Base-by-base conservation (phyloP, 2,329 filamentous ascomycete genomes). In the Coniochaeta sp. region DNA sequence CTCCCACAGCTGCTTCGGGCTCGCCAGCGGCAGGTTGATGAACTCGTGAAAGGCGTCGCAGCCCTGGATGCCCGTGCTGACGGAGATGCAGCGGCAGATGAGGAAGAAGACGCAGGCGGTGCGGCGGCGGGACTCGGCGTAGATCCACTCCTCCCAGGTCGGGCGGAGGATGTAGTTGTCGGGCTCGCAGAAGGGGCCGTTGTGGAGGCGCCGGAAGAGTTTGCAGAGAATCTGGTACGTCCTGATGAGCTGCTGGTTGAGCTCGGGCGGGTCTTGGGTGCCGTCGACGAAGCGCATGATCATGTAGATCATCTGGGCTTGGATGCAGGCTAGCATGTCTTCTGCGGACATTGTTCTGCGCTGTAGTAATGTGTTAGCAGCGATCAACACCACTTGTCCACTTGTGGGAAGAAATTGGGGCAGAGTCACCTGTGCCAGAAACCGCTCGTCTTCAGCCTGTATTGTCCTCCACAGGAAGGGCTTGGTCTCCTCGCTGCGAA, bases 401-500 rank as follows among this genome's bases (percentile, higher is more conserved):
- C 9, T 42, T n/a, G n/a, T n/a, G n/a, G n/a, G 3, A 26, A 42
- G 33, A 22, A n/a, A n/a, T n/a, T n/a, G n/a, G n/a, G n/a, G 3
- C 24, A 22, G 28, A 9, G 2, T 31, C 30, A 49, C 48, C 48
- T 49, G 3, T 13, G 22, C 22, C 5, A 33, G 22, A 8, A 51
- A 46, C 20, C 49, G 35, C 35, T 46, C 27, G 28, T 22, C 33
- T n/a, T 61, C 58, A 7, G 22, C 50, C 31, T 50, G 50, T 18
- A 61, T 55, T 3, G 54, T 54, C n/a, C 49, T 28, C 55, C 58
- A 58, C 30, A 60, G 48, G 20, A 59, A 57, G 1, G 46, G 42
- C 28, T 31, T 54, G 5, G 55, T 57, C 33, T 61, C 58, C 3
- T 40, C 18, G 10, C 51, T 58, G 18, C 51, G 49, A 9, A 52